These are phyloP conservation scores for Ophiocordyceps polyrhachis-furcata DNA, from an alignment of 2,329 filamentous ascomycete genomes.

Conservation along the genomic window DNA sequence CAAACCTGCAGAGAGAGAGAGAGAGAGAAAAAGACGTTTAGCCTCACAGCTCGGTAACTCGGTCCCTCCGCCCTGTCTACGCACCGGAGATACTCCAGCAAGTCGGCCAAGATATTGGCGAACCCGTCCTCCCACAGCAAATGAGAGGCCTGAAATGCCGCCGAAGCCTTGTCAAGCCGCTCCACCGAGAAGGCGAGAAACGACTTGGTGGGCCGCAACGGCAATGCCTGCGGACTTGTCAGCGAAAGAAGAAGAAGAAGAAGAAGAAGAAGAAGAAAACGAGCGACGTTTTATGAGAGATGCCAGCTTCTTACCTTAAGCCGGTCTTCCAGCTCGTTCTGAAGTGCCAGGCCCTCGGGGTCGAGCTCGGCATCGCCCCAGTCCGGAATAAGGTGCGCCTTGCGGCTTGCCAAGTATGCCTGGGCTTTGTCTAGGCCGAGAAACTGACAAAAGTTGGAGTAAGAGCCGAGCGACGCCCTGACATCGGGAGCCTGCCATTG, in stretches of 20 bases:
- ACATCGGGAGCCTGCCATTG: constrained; percentile 62
- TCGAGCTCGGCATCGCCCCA: constrained; percentile 70
- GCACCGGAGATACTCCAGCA: constrained; percentile 65
- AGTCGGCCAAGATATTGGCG: constrained; percentile 62
- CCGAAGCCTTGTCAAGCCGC: constrained; percentile 55
- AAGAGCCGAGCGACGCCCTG: constrained; percentile 49
- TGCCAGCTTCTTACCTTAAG: constrained; percentile 33
- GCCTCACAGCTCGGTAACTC: not conserved
- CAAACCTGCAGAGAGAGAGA: constrained; percentile 47
- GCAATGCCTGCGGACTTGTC: constrained; percentile 36
- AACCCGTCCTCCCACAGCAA: constrained; percentile 74
- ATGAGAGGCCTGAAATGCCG: constrained; percentile 57
- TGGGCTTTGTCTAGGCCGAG: constrained; percentile 67
- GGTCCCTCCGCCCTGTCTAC: constrained; percentile 2
- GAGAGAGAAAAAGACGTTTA: too few relatives aligned
- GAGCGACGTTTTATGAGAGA: constrained; percentile 1
- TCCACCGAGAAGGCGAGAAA: constrained; percentile 88
- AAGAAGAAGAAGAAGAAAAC: constrained; percentile 1
- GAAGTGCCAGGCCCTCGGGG: constrained; percentile 58
- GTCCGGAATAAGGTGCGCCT: constrained; percentile 59
- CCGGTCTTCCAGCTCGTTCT: constrained; percentile 59
- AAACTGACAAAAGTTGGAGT: constrained; percentile 60
- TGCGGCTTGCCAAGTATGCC: constrained; percentile 53
- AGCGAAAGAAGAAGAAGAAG: not conserved
- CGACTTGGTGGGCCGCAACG: constrained; percentile 73